Conservation (phyloP, 768 basidiomycete species). For the Russula lepida region DNA sequence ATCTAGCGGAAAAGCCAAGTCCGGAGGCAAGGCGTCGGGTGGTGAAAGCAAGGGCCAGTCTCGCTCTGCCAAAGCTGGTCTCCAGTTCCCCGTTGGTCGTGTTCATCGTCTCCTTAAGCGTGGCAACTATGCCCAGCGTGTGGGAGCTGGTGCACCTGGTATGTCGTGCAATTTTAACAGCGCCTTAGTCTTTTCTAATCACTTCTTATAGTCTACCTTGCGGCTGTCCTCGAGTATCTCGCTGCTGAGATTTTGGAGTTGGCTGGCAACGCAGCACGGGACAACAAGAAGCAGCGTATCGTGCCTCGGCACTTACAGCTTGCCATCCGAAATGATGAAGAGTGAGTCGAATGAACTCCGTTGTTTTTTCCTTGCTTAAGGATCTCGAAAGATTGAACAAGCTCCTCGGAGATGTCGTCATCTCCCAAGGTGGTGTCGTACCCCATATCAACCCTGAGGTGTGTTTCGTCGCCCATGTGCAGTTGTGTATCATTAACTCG, state of each 20-base stretch:
- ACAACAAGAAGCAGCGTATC: slow-evolving; percentile 94
- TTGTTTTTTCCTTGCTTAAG: neutral
- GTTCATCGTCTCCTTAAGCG: slow-evolving; percentile 83
- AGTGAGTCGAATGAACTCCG: slow-evolving; percentile 36
- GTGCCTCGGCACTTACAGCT: slow-evolving; percentile 92
- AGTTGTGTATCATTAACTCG: neutral
- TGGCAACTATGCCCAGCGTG: slow-evolving; percentile 80
- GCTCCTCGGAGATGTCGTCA: slow-evolving; percentile 75
- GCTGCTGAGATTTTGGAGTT: slow-evolving; percentile 92
- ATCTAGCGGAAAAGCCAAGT: slow-evolving; percentile 44
- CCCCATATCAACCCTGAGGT: slow-evolving; percentile 68
- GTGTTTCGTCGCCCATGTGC: neutral
- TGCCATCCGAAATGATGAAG: slow-evolving; percentile 91
- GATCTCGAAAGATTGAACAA: slow-evolving; percentile 47
- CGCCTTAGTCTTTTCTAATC: neutral
- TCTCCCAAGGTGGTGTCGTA: slow-evolving; percentile 92
- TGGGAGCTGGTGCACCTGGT: slow-evolving; percentile 86
- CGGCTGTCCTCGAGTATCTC: slow-evolving; percentile 87
- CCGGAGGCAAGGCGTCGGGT: slow-evolving; percentile 50
- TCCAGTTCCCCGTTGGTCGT: slow-evolving; percentile 90
- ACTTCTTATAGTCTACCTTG: slow-evolving; percentile 63
- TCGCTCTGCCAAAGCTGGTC: slow-evolving; percentile 67
- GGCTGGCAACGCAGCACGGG: slow-evolving; percentile 82
- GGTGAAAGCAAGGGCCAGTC: slow-evolving; percentile 50
- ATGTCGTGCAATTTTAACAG: slow-evolving; percentile 15